Evolutionary conservation across 1,284 basidiomycete genomes (phyloP), one percentile per base, ranked within the genome.

Genomic region (Ganoderma resinaceum): DNA sequence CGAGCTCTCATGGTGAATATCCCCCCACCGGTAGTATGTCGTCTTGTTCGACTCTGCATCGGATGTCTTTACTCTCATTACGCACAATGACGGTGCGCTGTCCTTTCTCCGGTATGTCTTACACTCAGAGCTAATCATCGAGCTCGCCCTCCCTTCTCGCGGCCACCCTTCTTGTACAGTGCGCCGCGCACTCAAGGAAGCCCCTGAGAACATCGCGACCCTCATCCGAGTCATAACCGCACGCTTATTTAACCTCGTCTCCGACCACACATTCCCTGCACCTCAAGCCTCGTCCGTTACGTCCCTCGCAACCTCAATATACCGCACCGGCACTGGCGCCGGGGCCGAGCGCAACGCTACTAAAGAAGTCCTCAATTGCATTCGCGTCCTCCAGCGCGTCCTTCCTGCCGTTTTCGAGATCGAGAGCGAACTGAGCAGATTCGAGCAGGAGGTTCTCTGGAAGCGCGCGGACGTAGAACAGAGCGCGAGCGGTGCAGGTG

Each of bases 1-100:
- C 46, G 23, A 63, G 20, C 38, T 53, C 59, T 66, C 66, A 66
- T 70, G 66, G 74, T 73, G 64, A 69, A 67, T 49, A 42, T 35
- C 68, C 66, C n/a, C 23, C 23, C 23, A 14, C 2, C 20, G 58
- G 37, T 14, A 97, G 91, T 98, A 93, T 79, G 90, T 93, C 72
- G 82, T 87, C 43, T 82, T 97, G 12, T 97, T 97, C 78, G 94
- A 95, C 81, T 92, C 93, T 8, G 86, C 94, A 0, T 92, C 94
- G 0, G 96, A 97, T 77, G 94, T 96, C 23, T 95, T 94, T 81
- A 92, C 94, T 33, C 86, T 97, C 67, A 91, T 98, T 72, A 90
- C 93, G 7, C 89, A 92, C 0, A 90, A 94, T 75, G 95, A 97
- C 76, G 87, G 95, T 96, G 82, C 72, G 92, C 63, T 26, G 58